Evolutionary conservation across 257 asterid genomes (phyloP).

Genomic region (Fraxinus anomala): DNA sequence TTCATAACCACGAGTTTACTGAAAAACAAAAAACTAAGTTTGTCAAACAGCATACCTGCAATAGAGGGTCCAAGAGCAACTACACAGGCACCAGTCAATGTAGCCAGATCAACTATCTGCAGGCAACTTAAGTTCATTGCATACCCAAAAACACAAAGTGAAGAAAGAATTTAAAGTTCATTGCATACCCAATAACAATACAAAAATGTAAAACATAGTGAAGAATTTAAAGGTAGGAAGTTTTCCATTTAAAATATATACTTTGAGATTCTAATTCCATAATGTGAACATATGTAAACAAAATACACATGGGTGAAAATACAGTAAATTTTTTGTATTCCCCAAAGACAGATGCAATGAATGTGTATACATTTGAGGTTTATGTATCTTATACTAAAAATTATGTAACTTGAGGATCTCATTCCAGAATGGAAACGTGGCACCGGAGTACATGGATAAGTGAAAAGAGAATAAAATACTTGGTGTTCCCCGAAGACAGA

Average conservation of each 20-base stretch:
- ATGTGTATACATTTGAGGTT: neutral
- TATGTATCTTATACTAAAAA: neutral
- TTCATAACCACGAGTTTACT: neutral
- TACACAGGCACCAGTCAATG: constrained; percentile 88
- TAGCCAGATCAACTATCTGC: constrained; percentile 93
- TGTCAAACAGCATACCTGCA: constrained; percentile 56
- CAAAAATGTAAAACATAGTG: neutral
- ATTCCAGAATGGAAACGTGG: neutral
- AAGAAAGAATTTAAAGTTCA: neutral
- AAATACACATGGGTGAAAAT: neutral
- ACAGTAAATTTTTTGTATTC: neutral
- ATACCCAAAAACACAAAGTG: constrained; percentile 10
- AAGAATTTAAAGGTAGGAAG: neutral
- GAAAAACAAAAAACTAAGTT: constrained; percentile 6
- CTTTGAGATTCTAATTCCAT: neutral
- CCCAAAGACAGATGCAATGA: neutral
- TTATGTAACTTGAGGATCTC: neutral
- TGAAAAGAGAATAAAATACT: neutral
- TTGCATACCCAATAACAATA: constrained; percentile 5
- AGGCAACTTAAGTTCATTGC: constrained; percentile 21
- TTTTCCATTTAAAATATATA: neutral
- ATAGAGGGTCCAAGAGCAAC: constrained; percentile 93
- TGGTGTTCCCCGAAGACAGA: neutral
- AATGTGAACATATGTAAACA: neutral
- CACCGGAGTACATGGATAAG: neutral